phyloP scores from a whole-genome alignment of 768 basidiomycete genomes.

The Agaricus subrufescens region DNA sequence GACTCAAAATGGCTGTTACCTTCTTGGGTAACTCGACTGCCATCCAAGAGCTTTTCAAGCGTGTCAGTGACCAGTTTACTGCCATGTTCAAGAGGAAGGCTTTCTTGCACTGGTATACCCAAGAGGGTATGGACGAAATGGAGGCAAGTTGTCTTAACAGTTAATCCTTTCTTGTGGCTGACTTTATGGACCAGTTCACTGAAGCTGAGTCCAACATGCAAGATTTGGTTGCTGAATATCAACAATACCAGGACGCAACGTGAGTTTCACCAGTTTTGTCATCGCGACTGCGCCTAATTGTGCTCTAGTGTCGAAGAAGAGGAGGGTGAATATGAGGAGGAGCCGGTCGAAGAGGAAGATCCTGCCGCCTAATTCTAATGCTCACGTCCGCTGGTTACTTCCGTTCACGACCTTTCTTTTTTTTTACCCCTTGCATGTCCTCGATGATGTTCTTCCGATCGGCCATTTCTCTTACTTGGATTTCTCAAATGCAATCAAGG shows the following conservation, averaged over 20 bases:
- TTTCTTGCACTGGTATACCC: conserved; percentile 98
- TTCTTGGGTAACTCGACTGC: conserved; percentile 98
- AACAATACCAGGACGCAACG: conserved; percentile 95
- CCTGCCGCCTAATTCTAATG: conserved; percentile 1
- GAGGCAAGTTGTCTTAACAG: conserved; percentile 41
- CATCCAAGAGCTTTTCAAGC: conserved; percentile 98
- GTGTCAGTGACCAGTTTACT: conserved; percentile 97
- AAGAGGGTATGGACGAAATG: conserved; percentile 99
- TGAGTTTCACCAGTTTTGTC: conserved; percentile 34
- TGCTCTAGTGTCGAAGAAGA: conserved; percentile 73
- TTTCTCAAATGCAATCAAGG: conserved; percentile 23
- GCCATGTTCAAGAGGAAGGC: conserved; percentile 99
- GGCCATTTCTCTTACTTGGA: conserved; percentile 24
- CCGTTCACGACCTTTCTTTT: conserved; percentile 23
- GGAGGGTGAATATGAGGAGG: conserved; percentile 88
- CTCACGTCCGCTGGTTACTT: conserved; percentile 14
- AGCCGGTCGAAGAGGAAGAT: conserved; percentile 47
- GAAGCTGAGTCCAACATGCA: conserved; percentile 99
- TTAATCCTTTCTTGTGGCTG: not conserved
- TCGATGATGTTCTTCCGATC: conserved; percentile 26
- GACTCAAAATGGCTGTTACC: conserved; percentile 94
- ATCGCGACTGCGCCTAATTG: not conserved
- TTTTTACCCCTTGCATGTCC: conserved; percentile 29
- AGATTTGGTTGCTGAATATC: conserved; percentile 96
- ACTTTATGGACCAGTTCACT: conserved; percentile 58